A percentile compares a stretch with the other conserved stretches of the same genome.
phyloP scores from a whole-genome alignment of 2,329 filamentous ascomycete genomes.

The Fusarium gaditjirri region DNA sequence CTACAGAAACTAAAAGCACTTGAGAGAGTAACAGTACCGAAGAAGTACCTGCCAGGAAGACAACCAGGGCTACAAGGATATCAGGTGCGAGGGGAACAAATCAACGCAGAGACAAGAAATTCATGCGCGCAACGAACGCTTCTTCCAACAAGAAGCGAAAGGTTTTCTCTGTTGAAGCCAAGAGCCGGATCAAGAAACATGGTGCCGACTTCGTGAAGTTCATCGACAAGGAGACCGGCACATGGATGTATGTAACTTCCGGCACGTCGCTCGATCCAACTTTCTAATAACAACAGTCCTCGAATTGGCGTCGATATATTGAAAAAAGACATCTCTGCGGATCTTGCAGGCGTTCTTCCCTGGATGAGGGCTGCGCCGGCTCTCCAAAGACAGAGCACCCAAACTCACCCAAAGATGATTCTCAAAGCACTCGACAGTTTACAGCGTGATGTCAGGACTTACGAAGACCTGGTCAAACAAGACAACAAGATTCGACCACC shows the following conservation, averaged over 20 bases:
- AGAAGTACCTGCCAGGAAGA: conserved; percentile 26
- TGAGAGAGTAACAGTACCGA: conserved; percentile 27
- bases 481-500: conserved; percentile 40
- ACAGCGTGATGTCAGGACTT: conserved; percentile 34
- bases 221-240: conserved; percentile 34
- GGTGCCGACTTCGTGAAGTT: conserved; percentile 32
- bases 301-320: background rate
- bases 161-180: conserved; percentile 28
- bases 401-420: conserved; percentile 14
- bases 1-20: background rate
- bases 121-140: background rate
- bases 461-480: conserved; percentile 37
- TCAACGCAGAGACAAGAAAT: background rate
- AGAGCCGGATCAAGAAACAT: conserved; percentile 39
- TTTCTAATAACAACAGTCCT: conserved; percentile 3
- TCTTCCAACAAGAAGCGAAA: conserved; percentile 19
- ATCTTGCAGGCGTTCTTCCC: conserved; percentile 28
- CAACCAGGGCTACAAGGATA: conserved; percentile 20
- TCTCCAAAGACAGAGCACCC: background rate
- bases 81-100: background rate
- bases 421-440: conserved; percentile 34
- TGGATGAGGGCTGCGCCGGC: conserved; percentile 22
- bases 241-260: conserved; percentile 18
- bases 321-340: conserved; percentile 13
- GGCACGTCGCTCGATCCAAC: background rate